A percentile compares a stretch with the other conserved stretches of the same genome.
Evolutionary conservation across 345 rosid species (phyloP).

Genomic region (Lepidium sativum): DNA sequence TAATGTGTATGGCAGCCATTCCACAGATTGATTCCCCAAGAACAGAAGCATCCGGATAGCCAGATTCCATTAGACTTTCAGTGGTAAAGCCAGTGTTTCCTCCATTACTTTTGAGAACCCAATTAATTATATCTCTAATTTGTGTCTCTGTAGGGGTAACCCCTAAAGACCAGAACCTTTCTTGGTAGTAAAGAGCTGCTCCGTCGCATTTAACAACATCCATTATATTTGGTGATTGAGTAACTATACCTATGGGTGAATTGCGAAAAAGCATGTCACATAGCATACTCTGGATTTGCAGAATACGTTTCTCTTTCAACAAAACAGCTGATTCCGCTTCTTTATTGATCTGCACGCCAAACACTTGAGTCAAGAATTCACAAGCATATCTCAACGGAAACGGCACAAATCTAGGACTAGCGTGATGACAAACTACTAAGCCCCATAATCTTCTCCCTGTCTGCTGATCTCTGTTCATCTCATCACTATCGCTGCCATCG

Average conservation of each 20-base stretch:
- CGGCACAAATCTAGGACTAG: conserved; percentile 60
- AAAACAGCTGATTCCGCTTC: conserved; percentile 66
- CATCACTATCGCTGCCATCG: conserved; percentile 45
- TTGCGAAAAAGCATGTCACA: conserved; percentile 90
- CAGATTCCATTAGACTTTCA: conserved; percentile 79
- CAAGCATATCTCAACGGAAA: conserved; percentile 84
- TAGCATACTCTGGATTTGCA: conserved; percentile 62
- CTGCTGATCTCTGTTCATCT: conserved; percentile 32
- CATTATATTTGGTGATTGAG: conserved; percentile 77
- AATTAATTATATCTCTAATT: conserved; percentile 50
- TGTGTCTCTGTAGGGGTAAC: conserved; percentile 64
- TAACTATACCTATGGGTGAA: conserved; percentile 66
- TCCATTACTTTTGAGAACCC: conserved; percentile 60
- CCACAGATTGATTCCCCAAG: conserved; percentile 69
- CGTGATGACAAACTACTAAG: conserved; percentile 86
- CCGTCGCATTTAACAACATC: conserved; percentile 87
- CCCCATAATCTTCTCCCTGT: conserved; percentile 69
- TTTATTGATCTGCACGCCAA: conserved; percentile 66
- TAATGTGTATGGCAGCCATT: conserved; percentile 56
- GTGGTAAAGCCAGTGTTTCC: conserved; percentile 64
- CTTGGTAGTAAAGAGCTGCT: conserved; percentile 59
- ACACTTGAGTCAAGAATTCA: conserved; percentile 74
- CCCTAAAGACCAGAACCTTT: conserved; percentile 63
- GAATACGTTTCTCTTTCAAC: conserved; percentile 59
- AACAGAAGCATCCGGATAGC: conserved; percentile 62